phyloP scores from a whole-genome alignment of 331 rosid genomes.

The Acacia pycnantha region DNA sequence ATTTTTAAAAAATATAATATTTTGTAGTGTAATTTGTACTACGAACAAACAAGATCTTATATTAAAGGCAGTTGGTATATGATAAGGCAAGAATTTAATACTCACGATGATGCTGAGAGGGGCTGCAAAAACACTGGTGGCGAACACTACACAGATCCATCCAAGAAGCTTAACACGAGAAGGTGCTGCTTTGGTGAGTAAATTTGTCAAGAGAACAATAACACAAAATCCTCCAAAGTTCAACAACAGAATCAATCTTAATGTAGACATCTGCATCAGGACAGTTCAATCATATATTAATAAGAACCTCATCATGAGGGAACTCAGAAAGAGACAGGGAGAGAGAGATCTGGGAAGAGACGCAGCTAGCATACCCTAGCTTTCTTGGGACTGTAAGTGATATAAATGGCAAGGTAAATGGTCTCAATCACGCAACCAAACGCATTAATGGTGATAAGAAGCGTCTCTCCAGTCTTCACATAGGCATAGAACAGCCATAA shows the following conservation, averaged over 20 bases:
- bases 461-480: slow-evolving; percentile 60
- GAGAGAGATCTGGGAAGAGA: background rate
- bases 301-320: background rate
- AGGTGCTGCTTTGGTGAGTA: slow-evolving; percentile 53
- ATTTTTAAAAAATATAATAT: too few species aligned
- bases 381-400: slow-evolving; percentile 63
- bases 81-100: background rate
- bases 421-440: slow-evolving; percentile 84
- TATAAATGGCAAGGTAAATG: slow-evolving; percentile 68
- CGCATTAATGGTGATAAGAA: slow-evolving; percentile 74
- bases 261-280: slow-evolving; percentile 51
- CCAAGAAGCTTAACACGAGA: slow-evolving; percentile 66
- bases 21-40: too few species aligned
- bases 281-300: slow-evolving; percentile 13
- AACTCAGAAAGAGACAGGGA: background rate
- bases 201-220: slow-evolving; percentile 58
- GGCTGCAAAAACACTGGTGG: slow-evolving; percentile 84
- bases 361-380: slow-evolving; percentile 48
- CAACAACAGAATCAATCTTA: slow-evolving; percentile 63
- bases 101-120: slow-evolving; percentile 82
- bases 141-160: slow-evolving; percentile 75
- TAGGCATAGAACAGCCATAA: slow-evolving; percentile 89
- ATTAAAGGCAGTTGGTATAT: too few species aligned
- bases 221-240: slow-evolving; percentile 74
- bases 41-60: too few species aligned